Conservation (phyloP, 169 alveolate genomes). For the Plasmodium relictum region DNA sequence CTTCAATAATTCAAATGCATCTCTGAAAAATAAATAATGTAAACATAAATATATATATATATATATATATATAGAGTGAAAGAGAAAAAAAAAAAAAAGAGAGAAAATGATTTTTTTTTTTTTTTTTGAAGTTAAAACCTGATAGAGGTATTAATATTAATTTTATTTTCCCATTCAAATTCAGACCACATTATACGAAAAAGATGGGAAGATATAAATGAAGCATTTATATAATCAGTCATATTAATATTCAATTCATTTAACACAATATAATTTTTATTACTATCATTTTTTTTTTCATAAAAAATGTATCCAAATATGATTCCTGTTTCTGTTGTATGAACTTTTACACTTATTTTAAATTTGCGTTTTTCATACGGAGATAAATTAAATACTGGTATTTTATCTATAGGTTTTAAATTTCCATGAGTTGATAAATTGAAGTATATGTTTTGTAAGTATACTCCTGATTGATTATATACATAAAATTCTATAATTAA, state of each 20-base stretch:
- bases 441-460: conserved; percentile 93
- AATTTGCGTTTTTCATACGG: conserved; percentile 86
- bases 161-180: conserved; percentile 97
- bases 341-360: conserved; percentile 87
- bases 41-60: background rate
- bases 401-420: conserved; percentile 87
- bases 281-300: conserved; percentile 84
- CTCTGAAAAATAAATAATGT: conserved; percentile 73
- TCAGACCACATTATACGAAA: conserved; percentile 96
- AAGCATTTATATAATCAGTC: conserved; percentile 91
- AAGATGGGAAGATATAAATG: conserved; percentile 89
- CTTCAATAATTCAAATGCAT: conserved; percentile 62
- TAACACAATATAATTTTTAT: conserved; percentile 87
- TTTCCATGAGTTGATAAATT: conserved; percentile 92
- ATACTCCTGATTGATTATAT: conserved; percentile 90
- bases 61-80: background rate
- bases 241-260: conserved; percentile 92
- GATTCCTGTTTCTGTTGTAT: conserved; percentile 91
- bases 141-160: conserved; percentile 81
- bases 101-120: background rate
- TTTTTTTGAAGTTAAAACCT: conserved; percentile 11
- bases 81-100: too few relatives aligned
- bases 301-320: conserved; percentile 95
- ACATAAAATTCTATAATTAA: conserved; percentile 90
- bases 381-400: conserved; percentile 88